Base-by-base conservation (phyloP, 2,329 filamentous ascomycete genomes). In the Fusarium sacchari region DNA sequence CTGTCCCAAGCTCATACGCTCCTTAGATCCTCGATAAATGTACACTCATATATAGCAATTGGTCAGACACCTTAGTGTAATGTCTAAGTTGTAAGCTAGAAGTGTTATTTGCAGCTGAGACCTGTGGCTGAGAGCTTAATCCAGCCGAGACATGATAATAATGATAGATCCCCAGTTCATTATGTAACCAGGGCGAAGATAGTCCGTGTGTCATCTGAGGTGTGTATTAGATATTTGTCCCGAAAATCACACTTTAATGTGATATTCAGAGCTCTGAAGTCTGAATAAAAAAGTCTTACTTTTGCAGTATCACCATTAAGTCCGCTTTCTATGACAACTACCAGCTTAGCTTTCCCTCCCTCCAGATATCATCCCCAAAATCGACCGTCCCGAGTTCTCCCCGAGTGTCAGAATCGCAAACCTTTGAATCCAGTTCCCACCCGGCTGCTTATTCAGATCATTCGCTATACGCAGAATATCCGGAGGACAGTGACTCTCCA, bases 311-410 rank as follows among this genome's bases (percentile, higher is more conserved):
- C 7, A 8, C 26, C 7, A 26, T 44, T 24, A 5, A 6, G 3
- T 18, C 3, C 17, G 6, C 14, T 6, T 26, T 20, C 13, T 26
- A 13, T 44, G n/a, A 26, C 7, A 44, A 20, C 7, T 3, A 7
- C 15, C 4, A n/a, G 2, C 26, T 40, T 13, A 49, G 14, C 22
- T 18, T 5, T 53, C 11, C 3, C 40, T 39, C 4, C 42, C 55
- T 2, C 63, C 65, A 7, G 65, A 67, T 3, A 55, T 68, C 65
- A 68, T 68, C 0, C 63, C 26, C 15, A 67, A 18, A 32, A 68
- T 55, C 5, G 47, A 49, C 1, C n/a, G 26, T 1, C 30, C 63
- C 18, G 36, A n/a, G 1, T 55, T 22, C 20, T 50, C 32, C 1
- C 65, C 63, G 5, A 68, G 14, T 5, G 47, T 68, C 36, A 68